A percentile compares a stretch with the other conserved stretches of the same genome.
phyloP scores from a whole-genome alignment of 2,329 filamentous ascomycete species.

The Fusarium scirpi region DNA sequence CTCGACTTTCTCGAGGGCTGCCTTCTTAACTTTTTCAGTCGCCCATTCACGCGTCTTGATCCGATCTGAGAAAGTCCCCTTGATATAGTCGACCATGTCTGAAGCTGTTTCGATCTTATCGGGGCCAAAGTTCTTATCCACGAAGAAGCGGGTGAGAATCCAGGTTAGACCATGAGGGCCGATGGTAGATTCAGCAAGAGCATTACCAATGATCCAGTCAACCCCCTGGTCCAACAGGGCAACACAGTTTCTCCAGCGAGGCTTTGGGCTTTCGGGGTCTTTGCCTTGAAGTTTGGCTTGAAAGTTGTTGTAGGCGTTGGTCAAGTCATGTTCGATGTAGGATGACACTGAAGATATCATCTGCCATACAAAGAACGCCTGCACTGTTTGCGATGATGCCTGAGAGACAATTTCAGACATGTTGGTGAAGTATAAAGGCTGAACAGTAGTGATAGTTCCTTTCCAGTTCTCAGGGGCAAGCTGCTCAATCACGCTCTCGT shows the following conservation, averaged over 20 bases:
- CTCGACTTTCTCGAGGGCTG: conserved; percentile 73
- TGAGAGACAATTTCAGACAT: conserved; percentile 33
- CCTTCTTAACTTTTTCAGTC: conserved; percentile 68
- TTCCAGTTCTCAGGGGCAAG: conserved; percentile 24
- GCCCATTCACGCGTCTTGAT: conserved; percentile 73
- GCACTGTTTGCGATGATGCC: conserved; percentile 66
- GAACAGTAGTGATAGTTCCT: not conserved
- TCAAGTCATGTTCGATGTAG: conserved; percentile 68
- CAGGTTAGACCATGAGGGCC: conserved; percentile 64
- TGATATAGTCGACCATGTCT: conserved; percentile 77
- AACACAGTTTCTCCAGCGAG: conserved; percentile 27
- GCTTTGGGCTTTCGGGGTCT: conserved; percentile 4
- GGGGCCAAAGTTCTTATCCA: conserved; percentile 75
- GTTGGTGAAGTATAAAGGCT: not conserved
- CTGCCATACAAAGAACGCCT: conserved; percentile 75
- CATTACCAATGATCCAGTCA: conserved; percentile 8
- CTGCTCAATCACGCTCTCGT: conserved; percentile 10
- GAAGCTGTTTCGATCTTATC: conserved; percentile 75
- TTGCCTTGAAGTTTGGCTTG: conserved; percentile 69
- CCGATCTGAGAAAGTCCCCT: conserved; percentile 71
- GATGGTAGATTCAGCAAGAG: not conserved
- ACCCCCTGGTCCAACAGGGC: conserved; percentile 19
- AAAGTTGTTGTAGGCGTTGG: conserved; percentile 71
- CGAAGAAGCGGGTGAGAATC: conserved; percentile 78
- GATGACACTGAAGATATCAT: conserved; percentile 64